phyloP scores from a whole-genome alignment of 768 basidiomycete species.

The Lactarius trivialis region DNA sequence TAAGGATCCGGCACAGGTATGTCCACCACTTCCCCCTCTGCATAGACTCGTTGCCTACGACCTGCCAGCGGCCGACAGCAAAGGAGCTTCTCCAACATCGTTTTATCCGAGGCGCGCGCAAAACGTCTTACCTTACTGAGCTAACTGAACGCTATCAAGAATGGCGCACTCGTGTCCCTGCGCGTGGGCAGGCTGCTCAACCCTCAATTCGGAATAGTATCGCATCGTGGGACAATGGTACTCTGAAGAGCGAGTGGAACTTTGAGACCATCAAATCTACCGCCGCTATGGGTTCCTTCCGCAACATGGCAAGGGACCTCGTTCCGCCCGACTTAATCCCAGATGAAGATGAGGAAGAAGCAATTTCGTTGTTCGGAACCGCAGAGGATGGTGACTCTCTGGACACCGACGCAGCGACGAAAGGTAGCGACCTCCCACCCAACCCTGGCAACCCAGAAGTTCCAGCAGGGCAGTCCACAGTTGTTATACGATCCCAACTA shows the following conservation, averaged over 20 bases:
- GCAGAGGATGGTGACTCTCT: constrained; percentile 46
- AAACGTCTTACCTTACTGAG: constrained; percentile 78
- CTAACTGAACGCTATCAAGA: constrained; percentile 85
- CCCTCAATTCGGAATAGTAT: constrained; percentile 51
- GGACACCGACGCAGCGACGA: constrained; percentile 57
- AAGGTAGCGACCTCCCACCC: constrained; percentile 42
- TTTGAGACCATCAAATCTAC: constrained; percentile 80
- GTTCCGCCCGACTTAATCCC: constrained; percentile 49
- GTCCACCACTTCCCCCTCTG: neutral
- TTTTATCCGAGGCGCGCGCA: constrained; percentile 81
- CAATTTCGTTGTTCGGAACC: constrained; percentile 34
- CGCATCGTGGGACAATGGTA: constrained; percentile 59
- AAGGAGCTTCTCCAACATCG: constrained; percentile 90
- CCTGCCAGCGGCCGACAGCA: constrained; percentile 73
- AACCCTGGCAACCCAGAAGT: constrained; percentile 35
- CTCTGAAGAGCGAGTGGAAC: constrained; percentile 90
- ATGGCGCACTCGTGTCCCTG: constrained; percentile 55
- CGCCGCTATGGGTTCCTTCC: constrained; percentile 71
- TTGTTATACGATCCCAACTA: constrained; percentile 50
- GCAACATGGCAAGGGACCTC: constrained; percentile 64
- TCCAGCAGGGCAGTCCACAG: constrained; percentile 61
- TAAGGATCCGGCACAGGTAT: constrained; percentile 78
- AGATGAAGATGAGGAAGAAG: constrained; percentile 44
- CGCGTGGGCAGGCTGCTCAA: constrained; percentile 47
- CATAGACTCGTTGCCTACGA: constrained; percentile 10